Conservation (phyloP, 176 grass and related monocot species). For the Aegilops speltoides region DNA sequence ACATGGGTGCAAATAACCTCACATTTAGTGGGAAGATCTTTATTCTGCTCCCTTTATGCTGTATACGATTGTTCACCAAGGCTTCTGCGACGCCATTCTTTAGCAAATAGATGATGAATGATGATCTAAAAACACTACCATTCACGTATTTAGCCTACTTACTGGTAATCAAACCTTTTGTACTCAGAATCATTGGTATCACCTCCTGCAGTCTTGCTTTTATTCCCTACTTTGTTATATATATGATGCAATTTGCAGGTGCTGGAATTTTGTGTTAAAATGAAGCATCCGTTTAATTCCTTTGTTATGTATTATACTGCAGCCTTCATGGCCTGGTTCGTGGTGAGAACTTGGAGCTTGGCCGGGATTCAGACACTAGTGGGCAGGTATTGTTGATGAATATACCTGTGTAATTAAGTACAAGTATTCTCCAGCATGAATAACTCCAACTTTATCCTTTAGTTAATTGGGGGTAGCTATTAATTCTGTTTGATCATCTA, state of each 20-base stretch:
- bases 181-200: background rate
- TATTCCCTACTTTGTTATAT: background rate
- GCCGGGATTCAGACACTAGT: constrained; percentile 86
- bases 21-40: background rate
- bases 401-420: constrained; percentile 1
- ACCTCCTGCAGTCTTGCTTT: background rate
- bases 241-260: constrained; percentile 20
- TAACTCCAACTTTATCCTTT: background rate
- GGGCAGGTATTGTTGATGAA: constrained; percentile 56
- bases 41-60: background rate
- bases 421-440: constrained; percentile 15
- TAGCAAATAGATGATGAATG: background rate
- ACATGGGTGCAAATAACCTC: constrained; percentile 8
- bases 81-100: background rate
- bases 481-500: constrained; percentile 7
- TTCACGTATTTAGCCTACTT: background rate
- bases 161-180: background rate
- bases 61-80: background rate
- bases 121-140: background rate
- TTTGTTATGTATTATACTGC: constrained; percentile 41
- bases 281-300: constrained; percentile 31
- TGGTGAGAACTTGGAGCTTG: constrained; percentile 93
- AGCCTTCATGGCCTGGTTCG: constrained; percentile 83
- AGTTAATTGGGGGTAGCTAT: constrained; percentile 1
- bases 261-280: constrained; percentile 18